Base-by-base conservation (phyloP, 2,329 filamentous ascomycete genomes). In the Cadophora luteo-olivacea region DNA sequence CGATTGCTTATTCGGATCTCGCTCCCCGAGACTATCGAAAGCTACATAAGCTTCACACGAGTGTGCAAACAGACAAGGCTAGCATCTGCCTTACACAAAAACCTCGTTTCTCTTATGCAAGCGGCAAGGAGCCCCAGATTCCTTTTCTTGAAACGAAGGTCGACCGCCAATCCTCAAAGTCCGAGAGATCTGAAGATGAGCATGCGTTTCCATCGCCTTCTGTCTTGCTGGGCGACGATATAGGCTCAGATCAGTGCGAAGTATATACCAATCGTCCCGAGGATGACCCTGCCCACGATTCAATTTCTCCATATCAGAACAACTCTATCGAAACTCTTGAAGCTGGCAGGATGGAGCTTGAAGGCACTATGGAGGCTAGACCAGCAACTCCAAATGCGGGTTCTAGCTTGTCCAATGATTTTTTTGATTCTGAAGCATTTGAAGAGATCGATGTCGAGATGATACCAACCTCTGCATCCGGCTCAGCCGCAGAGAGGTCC, bases 201-300 rank as follows among this genome's bases (percentile, higher is more conserved):
- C 79, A 80, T 14, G 77, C 78, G 11, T 71, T 83, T 32, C 80
- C 80, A 32, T 80, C 80, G 7, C 77, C 79, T 32, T 78, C 78
- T 29, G 63, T 68, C 14, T 68, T 81, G 14, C 45, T 81, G 19
- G 49, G 55, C 14, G 66, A 68, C 33, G 24, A 68, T 29, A 6
- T 19, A 22, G 45, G 11, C 33, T 54, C 41, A 32, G 54, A 41
- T 38, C 16, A 19, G 5, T 24, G 25, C 22, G 36, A 16, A 16
- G 12, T 14, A 2, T 1, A 4, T 60, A 3, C 12, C 5, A 25
- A 22, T 6, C 22, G 16, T 22, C 8, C 6, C 12, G 5, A 9
- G 57, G 33, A 45, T 4, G 3, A 29, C 6, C 11, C 36, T 54
- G 41, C 19, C 22, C 52, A n/a, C 16, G 49, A 14, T 25, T 7